These are phyloP conservation scores for Filobasidium uniguttulatum DNA, from an alignment of 1,284 basidiomycete genomes.

Conservation along the genomic window DNA sequence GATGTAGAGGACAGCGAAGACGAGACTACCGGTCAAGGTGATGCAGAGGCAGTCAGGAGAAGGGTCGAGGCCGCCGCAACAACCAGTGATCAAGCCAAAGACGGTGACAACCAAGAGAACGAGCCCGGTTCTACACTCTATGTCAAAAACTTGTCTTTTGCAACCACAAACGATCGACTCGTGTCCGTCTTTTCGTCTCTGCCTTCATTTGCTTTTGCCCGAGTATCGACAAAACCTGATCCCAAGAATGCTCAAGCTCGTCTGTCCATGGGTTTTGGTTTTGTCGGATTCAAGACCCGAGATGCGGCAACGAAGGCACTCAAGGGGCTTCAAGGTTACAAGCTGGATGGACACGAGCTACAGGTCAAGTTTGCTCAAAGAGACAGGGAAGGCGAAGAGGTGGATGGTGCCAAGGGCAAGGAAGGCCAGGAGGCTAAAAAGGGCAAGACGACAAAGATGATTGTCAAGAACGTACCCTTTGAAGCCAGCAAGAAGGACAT, in stretches of 20 bases:
- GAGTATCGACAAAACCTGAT: slow-evolving; percentile 82
- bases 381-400: slow-evolving; percentile 44
- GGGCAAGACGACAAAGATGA: slow-evolving; percentile 63
- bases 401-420: slow-evolving; percentile 35
- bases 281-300: slow-evolving; percentile 72
- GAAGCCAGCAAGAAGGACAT: slow-evolving; percentile 90
- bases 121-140: slow-evolving; percentile 73
- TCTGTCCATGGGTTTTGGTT: slow-evolving; percentile 91
- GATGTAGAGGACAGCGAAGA: slow-evolving; percentile 8
- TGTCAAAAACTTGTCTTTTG: slow-evolving; percentile 86
- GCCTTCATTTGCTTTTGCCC: slow-evolving; percentile 71
- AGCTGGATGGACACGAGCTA: slow-evolving; percentile 75
- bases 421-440: slow-evolving; percentile 39
- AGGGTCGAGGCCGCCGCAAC: slow-evolving; percentile 19
- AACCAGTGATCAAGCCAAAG: slow-evolving; percentile 9
- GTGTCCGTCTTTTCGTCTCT: slow-evolving; percentile 59
- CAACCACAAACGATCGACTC: slow-evolving; percentile 67
- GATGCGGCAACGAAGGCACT: slow-evolving; percentile 65
- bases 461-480: slow-evolving; percentile 96
- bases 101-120: slow-evolving; percentile 39
- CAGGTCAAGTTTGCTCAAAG: slow-evolving; percentile 77
- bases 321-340: slow-evolving; percentile 63
- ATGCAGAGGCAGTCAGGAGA: slow-evolving; percentile 27
- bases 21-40: background rate
- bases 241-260: slow-evolving; percentile 50